Conservation (phyloP, 345 rosid species). For the Pistacia vera region DNA sequence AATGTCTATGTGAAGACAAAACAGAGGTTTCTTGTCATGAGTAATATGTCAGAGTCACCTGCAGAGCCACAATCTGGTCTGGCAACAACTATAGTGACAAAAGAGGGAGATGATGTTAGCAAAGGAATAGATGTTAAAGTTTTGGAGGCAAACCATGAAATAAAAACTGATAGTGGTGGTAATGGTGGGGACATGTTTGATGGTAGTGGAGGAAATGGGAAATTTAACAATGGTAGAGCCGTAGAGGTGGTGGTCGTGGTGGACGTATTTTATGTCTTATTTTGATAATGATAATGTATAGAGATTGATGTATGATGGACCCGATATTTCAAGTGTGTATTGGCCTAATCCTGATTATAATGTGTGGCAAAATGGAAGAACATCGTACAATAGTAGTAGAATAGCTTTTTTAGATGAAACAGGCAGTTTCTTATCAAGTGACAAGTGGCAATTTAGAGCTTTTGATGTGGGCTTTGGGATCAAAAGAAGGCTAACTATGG, state of each 20-base stretch:
- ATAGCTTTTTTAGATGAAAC: no score
- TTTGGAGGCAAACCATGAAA: slow-evolving; percentile 27
- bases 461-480: no score
- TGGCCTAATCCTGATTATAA: no score
- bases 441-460: no score
- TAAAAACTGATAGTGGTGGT: slow-evolving; percentile 27
- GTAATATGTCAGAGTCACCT: slow-evolving; percentile 39
- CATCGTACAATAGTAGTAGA: no score
- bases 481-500: no score
- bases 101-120: slow-evolving; percentile 22
- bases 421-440: no score
- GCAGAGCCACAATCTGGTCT: slow-evolving; percentile 37
- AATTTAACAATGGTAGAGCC: slow-evolving; percentile 28
- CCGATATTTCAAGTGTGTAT: no score
- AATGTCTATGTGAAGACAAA: slow-evolving; percentile 32
- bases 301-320: no score
- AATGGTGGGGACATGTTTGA: slow-evolving; percentile 34
- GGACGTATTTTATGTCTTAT: background rate
- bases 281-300: no score
- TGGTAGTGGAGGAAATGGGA: slow-evolving; percentile 47
- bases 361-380: no score
- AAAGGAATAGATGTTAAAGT: slow-evolving; percentile 26
- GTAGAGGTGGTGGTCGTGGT: slow-evolving; percentile 37
- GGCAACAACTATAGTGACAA: slow-evolving; percentile 10
- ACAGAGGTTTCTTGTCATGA: slow-evolving; percentile 37